Evolutionary conservation across 305 asterid genomes (phyloP).

Genomic region (Stenogyne calaminthoides): DNA sequence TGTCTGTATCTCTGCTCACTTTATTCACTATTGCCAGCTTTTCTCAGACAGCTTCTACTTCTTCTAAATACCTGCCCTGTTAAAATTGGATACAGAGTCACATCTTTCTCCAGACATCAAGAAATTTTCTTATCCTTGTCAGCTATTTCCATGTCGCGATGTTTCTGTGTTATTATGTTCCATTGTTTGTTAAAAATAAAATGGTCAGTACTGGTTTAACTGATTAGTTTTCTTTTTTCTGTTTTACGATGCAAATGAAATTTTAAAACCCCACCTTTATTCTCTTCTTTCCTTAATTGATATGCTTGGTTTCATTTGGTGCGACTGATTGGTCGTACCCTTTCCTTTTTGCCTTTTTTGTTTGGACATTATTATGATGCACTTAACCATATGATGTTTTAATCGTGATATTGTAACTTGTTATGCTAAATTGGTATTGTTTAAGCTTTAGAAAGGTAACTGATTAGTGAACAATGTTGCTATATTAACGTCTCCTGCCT

Average conservation of each 20-base stretch:
- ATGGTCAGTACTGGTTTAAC: background rate
- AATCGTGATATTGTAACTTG: background rate
- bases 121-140: background rate
- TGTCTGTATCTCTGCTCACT: background rate
- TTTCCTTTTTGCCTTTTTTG: background rate
- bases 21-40: slow-evolving; percentile 1
- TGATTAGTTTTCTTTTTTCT: background rate
- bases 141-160: background rate
- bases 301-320: slow-evolving; percentile 3
- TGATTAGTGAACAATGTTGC: background rate
- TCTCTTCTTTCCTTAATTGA: background rate
- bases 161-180: background rate
- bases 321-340: background rate
- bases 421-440: background rate
- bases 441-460: slow-evolving; percentile 9
- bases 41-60: background rate
- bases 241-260: background rate
- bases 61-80: background rate
- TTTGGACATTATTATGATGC: background rate
- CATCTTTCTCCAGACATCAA: background rate
- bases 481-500: background rate
- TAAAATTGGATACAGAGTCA: background rate
- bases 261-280: background rate
- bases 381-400: background rate
- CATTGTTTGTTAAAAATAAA: background rate